These are phyloP conservation scores for Balamuthia mandrillaris DNA, from an alignment of 208 protist genomes.

Conservation along the genomic window DNA sequence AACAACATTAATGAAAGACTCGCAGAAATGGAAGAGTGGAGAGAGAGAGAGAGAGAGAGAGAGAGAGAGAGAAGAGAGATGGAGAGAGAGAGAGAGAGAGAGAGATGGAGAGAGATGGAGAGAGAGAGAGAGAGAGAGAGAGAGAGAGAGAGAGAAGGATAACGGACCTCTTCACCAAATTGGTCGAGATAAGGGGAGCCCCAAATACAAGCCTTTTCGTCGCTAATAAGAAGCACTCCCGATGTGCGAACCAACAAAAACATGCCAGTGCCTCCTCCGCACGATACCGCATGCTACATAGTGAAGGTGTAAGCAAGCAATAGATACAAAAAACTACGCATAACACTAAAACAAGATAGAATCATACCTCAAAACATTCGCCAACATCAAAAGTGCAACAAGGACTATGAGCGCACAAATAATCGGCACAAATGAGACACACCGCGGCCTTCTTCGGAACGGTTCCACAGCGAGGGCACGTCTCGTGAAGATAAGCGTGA, in stretches of 20 bases:
- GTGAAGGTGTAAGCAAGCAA: not conserved
- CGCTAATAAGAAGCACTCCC: not conserved
- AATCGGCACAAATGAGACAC: not conserved
- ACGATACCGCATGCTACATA: conserved; percentile 10
- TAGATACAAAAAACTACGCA: not conserved
- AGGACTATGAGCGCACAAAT: not conserved
- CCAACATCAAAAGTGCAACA: not conserved
- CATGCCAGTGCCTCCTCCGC: not conserved
- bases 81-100: not conserved
- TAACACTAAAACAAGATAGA: not conserved
- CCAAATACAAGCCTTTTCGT: conserved; percentile 21
- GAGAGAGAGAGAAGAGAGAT: too few relatives aligned
- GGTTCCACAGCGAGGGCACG: not conserved
- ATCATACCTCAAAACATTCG: not conserved
- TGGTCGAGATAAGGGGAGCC: conserved; percentile 21
- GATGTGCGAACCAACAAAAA: conserved; percentile 8
- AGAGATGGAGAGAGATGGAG: not conserved
- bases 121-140: not conserved
- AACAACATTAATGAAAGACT: not conserved
- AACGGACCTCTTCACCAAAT: conserved; percentile 4
- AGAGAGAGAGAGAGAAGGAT: not conserved
- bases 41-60: not conserved
- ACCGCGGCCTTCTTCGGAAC: not conserved
- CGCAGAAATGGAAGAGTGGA: not conserved
- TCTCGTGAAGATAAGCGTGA: not conserved